These are phyloP conservation scores for Phoma sp. DNA, from an alignment of 2,329 filamentous ascomycete species.

Conservation along the genomic window DNA sequence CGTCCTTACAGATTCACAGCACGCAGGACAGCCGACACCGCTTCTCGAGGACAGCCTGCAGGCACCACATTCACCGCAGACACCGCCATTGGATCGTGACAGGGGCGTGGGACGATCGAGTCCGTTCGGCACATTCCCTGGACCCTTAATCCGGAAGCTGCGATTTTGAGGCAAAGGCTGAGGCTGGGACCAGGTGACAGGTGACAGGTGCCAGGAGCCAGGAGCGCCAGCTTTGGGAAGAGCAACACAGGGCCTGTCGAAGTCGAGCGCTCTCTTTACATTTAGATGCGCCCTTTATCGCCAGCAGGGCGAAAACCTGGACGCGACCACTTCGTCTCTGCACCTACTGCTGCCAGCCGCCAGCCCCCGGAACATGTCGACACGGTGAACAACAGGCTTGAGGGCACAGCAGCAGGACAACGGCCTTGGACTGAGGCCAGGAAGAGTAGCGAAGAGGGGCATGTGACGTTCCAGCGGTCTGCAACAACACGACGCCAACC, in stretches of 20 bases:
- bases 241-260: not conserved
- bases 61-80: not conserved
- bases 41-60: not conserved
- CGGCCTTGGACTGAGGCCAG: constrained; percentile 7
- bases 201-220: too few relatives aligned
- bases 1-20: constrained; percentile 4
- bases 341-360: constrained; percentile 10
- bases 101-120: constrained; percentile 2
- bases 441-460: constrained; percentile 6
- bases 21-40: not conserved
- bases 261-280: constrained; percentile 13
- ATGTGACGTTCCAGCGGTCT: constrained; percentile 17
- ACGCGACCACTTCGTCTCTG: constrained; percentile 16
- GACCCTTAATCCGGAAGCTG: constrained; percentile 4
- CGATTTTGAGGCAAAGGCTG: constrained; percentile 6
- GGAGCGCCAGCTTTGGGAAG: too few relatives aligned
- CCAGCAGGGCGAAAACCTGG: constrained; percentile 13
- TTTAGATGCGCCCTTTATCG: constrained; percentile 14
- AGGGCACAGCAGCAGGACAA: constrained; percentile 18
- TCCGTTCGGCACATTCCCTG: constrained; percentile 5
- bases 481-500: constrained; percentile 18
- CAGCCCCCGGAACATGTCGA: constrained; percentile 23
- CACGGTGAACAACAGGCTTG: constrained; percentile 10
- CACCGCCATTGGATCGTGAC: not conserved
- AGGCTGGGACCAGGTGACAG: not conserved